Evolutionary conservation across 257 asterid genomes (phyloP), one percentile per base, ranked within the genome.

Genomic region (Solanum pimpinellifolium): DNA sequence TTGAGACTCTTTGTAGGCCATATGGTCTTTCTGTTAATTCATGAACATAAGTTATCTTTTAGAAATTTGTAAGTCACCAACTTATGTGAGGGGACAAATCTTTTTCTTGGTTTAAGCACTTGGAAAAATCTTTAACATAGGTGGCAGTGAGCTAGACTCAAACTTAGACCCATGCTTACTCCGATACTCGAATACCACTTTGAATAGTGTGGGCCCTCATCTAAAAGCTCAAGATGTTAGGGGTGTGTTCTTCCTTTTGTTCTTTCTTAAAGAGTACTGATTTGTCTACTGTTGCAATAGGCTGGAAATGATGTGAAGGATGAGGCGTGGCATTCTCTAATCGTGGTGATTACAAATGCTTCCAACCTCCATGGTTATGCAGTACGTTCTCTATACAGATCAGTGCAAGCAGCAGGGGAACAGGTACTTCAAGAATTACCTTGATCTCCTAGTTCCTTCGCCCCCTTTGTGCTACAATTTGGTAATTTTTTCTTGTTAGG

Each of bases 301-400:
- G 99, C 99, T 88, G 99, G 99, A 90, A 96, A 90, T 87, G 86
- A 90, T 92, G 98, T 97, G 65, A 96, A 96, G 92, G 99, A 96
- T 91, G 99, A 97, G 86, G 99, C 93, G 42, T 97, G 99, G 98
- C 98, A 97, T 90, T 97, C 96, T 37, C 98, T 97, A 81, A 92
- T 97, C 37, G 95, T 97, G 72, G 95, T 97, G 87, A 92, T 96
- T 86, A 95, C 98, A 44, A 97, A 97, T 94, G 98, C 99, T 88
- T 90, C 98, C 86, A 88, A 94, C 90, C 99, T 97, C 83, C 99
- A 96, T 73, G 99, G 99, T 5, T 96, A 96, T 89, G 81, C 98
- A 59, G 98, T 96, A 83, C 94, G 99, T 89, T 92, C 95, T 5
- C 91, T 97, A 69, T 97, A 92, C 92, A 93, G 91, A 90, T 98